Evolutionary conservation across 352 stramenopile species (phyloP).

Genomic region (Phytophthora melonis): DNA sequence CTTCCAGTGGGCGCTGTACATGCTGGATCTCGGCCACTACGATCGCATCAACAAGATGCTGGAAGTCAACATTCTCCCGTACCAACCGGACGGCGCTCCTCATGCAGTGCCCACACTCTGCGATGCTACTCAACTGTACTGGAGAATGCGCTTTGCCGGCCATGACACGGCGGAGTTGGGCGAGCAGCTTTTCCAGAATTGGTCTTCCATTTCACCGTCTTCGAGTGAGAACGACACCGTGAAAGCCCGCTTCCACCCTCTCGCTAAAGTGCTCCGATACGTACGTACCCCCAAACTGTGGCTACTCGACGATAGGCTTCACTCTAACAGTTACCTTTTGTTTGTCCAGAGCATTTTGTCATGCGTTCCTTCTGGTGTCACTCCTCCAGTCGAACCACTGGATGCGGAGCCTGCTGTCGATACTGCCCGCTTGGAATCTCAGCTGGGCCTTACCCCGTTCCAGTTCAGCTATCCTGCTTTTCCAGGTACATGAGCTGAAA

Average conservation of each 20-base stretch:
- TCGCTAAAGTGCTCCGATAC: slow-evolving; percentile 65
- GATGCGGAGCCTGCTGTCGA: slow-evolving; percentile 47
- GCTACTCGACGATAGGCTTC: neutral
- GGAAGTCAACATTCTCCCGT: slow-evolving; percentile 74
- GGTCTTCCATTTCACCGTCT: slow-evolving; percentile 44
- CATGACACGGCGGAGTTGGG: slow-evolving; percentile 64
- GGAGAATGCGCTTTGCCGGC: slow-evolving; percentile 82
- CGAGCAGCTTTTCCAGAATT: slow-evolving; percentile 67
- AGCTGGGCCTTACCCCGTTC: slow-evolving; percentile 52
- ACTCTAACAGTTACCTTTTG: slow-evolving; percentile 11
- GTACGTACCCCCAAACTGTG: slow-evolving; percentile 41
- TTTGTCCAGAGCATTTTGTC: slow-evolving; percentile 66
- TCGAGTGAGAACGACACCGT: slow-evolving; percentile 22
- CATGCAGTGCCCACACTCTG: slow-evolving; percentile 69
- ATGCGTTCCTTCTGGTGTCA: slow-evolving; percentile 43
- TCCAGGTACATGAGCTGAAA: slow-evolving; percentile 19
- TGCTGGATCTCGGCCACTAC: slow-evolving; percentile 85
- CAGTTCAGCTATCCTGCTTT: slow-evolving; percentile 68
- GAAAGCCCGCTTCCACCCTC: slow-evolving; percentile 50
- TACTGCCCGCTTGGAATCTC: slow-evolving; percentile 43
- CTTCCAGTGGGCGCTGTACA: slow-evolving; percentile 85
- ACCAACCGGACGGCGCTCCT: slow-evolving; percentile 40
- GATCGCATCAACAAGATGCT: slow-evolving; percentile 87
- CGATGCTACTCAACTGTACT: slow-evolving; percentile 86
- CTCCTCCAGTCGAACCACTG: slow-evolving; percentile 34